phyloP scores from a whole-genome alignment of 257 asterid species.

The Penstemon davidsonii region DNA sequence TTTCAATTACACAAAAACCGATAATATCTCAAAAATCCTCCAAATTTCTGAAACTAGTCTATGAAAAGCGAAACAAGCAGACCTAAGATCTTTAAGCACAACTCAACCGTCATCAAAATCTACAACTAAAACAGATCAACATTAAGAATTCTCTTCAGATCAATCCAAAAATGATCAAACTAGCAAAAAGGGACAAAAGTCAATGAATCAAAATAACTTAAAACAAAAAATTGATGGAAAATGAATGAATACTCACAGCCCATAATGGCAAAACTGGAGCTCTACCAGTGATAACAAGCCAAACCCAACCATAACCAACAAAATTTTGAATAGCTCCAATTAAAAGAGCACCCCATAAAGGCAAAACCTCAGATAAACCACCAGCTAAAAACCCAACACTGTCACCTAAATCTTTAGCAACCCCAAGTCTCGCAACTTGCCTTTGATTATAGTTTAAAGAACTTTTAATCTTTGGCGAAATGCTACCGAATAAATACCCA shows the following conservation, averaged over 20 bases:
- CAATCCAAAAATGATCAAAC: not conserved
- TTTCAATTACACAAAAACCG: no score
- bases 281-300: slow-evolving; percentile 65
- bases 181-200: slow-evolving; percentile 3
- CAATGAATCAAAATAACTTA: no score
- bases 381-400: slow-evolving; percentile 83
- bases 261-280: slow-evolving; percentile 69
- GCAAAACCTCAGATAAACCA: slow-evolving; percentile 60
- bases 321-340: slow-evolving; percentile 80
- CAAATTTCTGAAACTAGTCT: no score
- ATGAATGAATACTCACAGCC: slow-evolving; percentile 59
- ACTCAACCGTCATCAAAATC: no score
- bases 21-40: no score
- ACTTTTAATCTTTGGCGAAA: slow-evolving; percentile 78
- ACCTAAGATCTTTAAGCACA: no score
- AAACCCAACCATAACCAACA: slow-evolving; percentile 79
- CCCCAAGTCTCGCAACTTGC: slow-evolving; percentile 79
- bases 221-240: not conserved
- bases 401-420: slow-evolving; percentile 88
- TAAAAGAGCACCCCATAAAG: slow-evolving; percentile 68
- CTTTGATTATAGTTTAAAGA: slow-evolving; percentile 69
- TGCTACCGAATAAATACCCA: slow-evolving; percentile 82
- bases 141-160: no score
- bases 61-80: no score
- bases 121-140: no score